phyloP scores from a whole-genome alignment of 148 eudicot species.

The Arbutus unedo region DNA sequence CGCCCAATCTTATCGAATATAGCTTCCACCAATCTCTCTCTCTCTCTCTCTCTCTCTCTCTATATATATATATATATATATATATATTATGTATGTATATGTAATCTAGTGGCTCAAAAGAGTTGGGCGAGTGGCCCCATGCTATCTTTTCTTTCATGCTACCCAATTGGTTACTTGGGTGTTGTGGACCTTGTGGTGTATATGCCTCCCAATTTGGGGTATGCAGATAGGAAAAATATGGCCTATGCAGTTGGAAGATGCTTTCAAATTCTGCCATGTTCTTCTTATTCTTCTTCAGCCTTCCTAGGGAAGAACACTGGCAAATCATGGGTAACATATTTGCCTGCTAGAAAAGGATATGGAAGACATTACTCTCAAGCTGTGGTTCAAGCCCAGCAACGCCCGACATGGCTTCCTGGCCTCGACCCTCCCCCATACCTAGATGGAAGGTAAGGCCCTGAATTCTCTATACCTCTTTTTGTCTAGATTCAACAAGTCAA shows the following conservation, averaged over 20 bases:
- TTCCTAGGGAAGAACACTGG: conserved; percentile 28
- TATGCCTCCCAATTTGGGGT: background rate
- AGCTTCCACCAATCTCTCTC: background rate
- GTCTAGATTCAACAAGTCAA: background rate
- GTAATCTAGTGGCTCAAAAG: conserved; percentile 21
- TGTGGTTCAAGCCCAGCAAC: conserved; percentile 54
- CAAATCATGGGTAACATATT: conserved; percentile 23
- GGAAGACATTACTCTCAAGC: conserved; percentile 19
- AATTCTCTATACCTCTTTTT: background rate
- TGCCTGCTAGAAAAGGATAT: conserved; percentile 17
- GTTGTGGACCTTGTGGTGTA: conserved; percentile 21
- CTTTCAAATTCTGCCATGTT: conserved; percentile 38
- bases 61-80: too few relatives aligned
- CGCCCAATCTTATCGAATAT: background rate
- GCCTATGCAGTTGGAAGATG: conserved; percentile 42
- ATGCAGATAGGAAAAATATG: conserved; percentile 30
- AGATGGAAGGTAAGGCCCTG: conserved; percentile 68
- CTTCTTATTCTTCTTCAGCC: conserved; percentile 31
- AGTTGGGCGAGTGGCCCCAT: conserved; percentile 37
- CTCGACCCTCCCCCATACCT: conserved; percentile 87
- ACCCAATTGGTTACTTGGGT: background rate
- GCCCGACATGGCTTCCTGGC: conserved; percentile 94
- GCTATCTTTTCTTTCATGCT: conserved; percentile 20
- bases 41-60: background rate
- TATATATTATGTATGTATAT: too few relatives aligned